Conservation (phyloP, 2,329 filamentous ascomycete species). For the Aspergillus pseudotamarii region DNA sequence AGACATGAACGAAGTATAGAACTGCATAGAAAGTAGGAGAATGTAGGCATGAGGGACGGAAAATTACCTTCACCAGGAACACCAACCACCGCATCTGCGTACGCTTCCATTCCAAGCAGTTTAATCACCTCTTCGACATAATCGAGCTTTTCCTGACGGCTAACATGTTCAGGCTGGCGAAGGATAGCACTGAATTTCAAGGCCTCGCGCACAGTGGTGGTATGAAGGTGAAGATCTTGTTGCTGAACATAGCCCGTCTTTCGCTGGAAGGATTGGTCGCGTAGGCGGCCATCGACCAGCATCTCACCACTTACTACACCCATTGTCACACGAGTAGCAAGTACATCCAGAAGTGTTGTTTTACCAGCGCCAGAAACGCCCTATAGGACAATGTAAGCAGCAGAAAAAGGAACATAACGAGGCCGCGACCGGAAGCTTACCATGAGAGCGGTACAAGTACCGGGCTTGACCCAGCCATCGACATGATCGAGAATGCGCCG, state of each 20-base stretch:
- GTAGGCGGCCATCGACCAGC: conserved; percentile 74
- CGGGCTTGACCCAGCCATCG: conserved; percentile 92
- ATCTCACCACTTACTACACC: conserved; percentile 87
- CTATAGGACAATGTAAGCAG: conserved; percentile 31
- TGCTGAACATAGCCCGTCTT: conserved; percentile 93
- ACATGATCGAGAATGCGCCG: conserved; percentile 81
- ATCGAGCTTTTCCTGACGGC: conserved; percentile 74
- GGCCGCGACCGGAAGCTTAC: conserved; percentile 33
- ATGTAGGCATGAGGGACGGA: neutral
- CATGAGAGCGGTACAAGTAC: conserved; percentile 87
- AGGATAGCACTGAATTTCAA: conserved; percentile 83
- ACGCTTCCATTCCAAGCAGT: conserved; percentile 85
- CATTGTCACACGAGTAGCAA: conserved; percentile 85
- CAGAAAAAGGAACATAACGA: conserved; percentile 30
- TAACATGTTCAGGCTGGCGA: conserved; percentile 76
- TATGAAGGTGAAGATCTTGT: conserved; percentile 84
- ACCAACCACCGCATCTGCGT: conserved; percentile 88
- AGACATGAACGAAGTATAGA: conserved; percentile 6
- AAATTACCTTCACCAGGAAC: conserved; percentile 77
- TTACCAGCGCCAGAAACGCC: conserved; percentile 91
- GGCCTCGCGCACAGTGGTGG: conserved; percentile 84
- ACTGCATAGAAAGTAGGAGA: neutral
- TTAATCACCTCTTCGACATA: conserved; percentile 92
- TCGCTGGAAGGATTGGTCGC: conserved; percentile 83
- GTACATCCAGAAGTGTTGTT: conserved; percentile 83